Evolutionary conservation across 495 filamentous ascomycete genomes (phyloP).

Genomic region (Penicillium egyptiacum): DNA sequence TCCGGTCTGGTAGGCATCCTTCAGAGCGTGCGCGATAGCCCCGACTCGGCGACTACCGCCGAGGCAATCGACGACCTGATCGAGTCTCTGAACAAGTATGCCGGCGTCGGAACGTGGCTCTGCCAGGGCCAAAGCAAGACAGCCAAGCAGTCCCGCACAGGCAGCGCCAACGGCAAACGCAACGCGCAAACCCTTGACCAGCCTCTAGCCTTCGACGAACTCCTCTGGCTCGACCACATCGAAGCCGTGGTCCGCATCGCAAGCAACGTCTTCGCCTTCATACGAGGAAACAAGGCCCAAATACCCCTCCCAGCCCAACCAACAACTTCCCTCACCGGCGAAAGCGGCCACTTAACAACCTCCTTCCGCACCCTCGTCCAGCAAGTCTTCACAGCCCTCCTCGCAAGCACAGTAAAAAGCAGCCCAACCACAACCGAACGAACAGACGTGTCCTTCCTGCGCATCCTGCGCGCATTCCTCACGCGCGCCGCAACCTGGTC

Average conservation of each 20-base stretch:
- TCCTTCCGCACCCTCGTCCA: slow-evolving; percentile 79
- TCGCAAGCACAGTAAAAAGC: slow-evolving; percentile 60
- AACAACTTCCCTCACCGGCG: slow-evolving; percentile 12
- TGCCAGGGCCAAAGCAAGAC: slow-evolving; percentile 86
- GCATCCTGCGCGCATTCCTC: slow-evolving; percentile 88
- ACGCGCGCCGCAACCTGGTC: slow-evolving; percentile 75
- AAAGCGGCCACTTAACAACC: slow-evolving; percentile 51
- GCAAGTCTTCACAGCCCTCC: slow-evolving; percentile 83
- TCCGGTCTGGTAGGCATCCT: slow-evolving; percentile 75
- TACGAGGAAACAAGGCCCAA: slow-evolving; percentile 29
- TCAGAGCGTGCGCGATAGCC: slow-evolving; percentile 50
- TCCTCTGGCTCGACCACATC: slow-evolving; percentile 88
- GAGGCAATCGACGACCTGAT: slow-evolving; percentile 62
- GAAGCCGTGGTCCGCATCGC: slow-evolving; percentile 80
- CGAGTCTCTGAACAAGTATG: slow-evolving; percentile 80
- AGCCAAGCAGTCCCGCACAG: slow-evolving; percentile 37
- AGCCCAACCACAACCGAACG: slow-evolving; percentile 37
- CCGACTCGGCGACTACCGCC: slow-evolving; percentile 53
- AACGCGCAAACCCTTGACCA: slow-evolving; percentile 50
- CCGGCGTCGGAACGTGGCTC: slow-evolving; percentile 89
- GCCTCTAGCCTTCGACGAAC: slow-evolving; percentile 72
- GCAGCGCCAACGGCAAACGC: slow-evolving; percentile 39
- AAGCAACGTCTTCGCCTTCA: slow-evolving; percentile 52
- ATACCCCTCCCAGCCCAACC: slow-evolving; percentile 17
- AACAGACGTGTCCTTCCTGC: slow-evolving; percentile 76